phyloP scores from a whole-genome alignment of 345 rosid genomes.

The Pelargonium nanum region DNA sequence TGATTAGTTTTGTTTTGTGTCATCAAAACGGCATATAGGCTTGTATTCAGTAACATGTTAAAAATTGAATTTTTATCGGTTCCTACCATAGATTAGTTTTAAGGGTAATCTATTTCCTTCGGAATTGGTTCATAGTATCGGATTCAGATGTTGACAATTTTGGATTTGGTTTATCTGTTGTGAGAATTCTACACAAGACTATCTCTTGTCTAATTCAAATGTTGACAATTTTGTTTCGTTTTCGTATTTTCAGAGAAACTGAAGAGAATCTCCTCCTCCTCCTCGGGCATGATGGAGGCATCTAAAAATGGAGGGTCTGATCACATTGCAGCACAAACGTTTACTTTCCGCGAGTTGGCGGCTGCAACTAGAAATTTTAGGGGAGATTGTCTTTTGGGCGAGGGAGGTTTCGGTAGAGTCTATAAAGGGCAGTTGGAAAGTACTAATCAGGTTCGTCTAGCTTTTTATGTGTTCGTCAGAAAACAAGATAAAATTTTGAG shows the following conservation, averaged over 20 bases:
- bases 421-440: conserved; percentile 62
- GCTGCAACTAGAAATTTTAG: conserved; percentile 69
- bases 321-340: conserved; percentile 55
- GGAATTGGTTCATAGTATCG: no score
- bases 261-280: conserved; percentile 17
- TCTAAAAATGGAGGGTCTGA: conserved; percentile 40
- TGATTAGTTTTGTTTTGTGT: no score
- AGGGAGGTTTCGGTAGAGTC: conserved; percentile 87
- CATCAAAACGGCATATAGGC: no score
- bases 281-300: conserved; percentile 21
- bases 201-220: neutral
- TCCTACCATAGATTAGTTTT: no score
- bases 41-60: no score
- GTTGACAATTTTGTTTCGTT: neutral
- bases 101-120: no score
- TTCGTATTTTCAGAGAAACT: conserved; percentile 30
- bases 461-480: neutral
- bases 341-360: conserved; percentile 72
- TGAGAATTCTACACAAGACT: neutral
- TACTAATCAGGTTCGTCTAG: conserved; percentile 44
- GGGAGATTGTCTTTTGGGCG: conserved; percentile 70
- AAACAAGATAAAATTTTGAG: neutral
- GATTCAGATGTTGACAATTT: no score
- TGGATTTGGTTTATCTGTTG: no score
- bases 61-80: no score